These are phyloP conservation scores for Flaveria trinervia DNA, from an alignment of 129 eudicot species.

Conservation along the genomic window DNA sequence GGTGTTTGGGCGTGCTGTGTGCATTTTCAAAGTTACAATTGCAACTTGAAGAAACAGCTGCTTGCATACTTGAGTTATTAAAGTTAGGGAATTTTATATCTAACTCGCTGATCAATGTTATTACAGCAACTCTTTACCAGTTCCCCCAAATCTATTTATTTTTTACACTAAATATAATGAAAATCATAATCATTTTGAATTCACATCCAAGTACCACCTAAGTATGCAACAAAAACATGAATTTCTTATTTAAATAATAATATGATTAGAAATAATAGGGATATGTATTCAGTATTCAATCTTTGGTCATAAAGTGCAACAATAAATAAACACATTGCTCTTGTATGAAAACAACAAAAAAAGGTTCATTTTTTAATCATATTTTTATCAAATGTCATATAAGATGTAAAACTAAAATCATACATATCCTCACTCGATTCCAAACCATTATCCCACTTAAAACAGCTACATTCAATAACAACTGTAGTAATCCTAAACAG, in stretches of 20 bases:
- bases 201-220: constrained; percentile 13
- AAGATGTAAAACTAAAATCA: not conserved
- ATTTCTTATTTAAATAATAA: not conserved
- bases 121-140: constrained; percentile 14
- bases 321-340: not conserved
- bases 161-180: not conserved
- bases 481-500: not conserved
- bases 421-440: not conserved
- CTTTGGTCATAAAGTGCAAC: not conserved
- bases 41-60: constrained; percentile 8
- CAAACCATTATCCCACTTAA: not conserved
- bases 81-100: not conserved
- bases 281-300: not conserved
- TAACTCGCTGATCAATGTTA: constrained; percentile 1
- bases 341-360: not conserved
- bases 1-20: not conserved
- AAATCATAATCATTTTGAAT: not conserved
- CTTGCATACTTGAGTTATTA: not conserved
- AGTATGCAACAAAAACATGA: not conserved
- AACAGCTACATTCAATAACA: too few species aligned
- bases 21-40: not conserved
- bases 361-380: not conserved
- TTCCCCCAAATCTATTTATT: not conserved
- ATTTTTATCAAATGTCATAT: not conserved
- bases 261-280: not conserved